Percentiles rank a stretch among this genome's conserved stretches.
Evolutionary conservation across 208 protist genomes (phyloP).

Genomic region (Acanthamoeba triangularis): DNA sequence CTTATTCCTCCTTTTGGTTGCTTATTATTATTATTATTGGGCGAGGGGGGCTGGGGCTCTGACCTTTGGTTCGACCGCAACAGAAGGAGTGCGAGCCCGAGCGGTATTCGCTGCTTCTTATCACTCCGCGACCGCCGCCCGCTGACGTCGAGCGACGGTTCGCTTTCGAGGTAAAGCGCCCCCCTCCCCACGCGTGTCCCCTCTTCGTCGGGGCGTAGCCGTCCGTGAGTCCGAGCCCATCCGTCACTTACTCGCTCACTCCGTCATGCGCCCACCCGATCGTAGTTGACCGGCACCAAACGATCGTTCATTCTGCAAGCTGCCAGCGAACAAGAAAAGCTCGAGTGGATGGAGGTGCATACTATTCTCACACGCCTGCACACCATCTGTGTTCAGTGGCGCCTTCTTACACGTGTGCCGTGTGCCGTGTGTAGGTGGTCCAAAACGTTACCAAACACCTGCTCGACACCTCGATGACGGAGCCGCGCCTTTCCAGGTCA

Average conservation of each 20-base stretch:
- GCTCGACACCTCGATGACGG: not conserved
- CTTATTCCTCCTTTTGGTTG: no score
- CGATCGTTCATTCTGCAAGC: not conserved
- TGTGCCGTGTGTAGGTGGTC: not conserved
- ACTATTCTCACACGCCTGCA: no score
- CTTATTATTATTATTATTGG: not conserved
- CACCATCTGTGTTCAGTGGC: not conserved
- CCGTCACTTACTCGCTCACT: not conserved
- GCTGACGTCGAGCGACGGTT: conserved; percentile 3
- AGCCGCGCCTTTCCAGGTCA: not conserved
- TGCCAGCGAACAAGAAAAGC: not conserved
- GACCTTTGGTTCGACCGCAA: not conserved
- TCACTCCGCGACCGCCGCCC: not conserved
- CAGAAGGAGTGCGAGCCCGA: not conserved
- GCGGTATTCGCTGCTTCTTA: not conserved
- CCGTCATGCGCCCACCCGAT: no score
- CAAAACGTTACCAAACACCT: conserved; percentile 31
- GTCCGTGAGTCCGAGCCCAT: no score
- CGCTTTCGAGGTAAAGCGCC: not conserved
- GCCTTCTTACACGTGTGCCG: not conserved
- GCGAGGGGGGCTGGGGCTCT: no score
- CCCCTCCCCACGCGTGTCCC: no score
- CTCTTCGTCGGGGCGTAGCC: no score
- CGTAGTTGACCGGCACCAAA: not conserved
- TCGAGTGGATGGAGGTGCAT: conserved; percentile 7